Conservation (phyloP, 306 rosid species). For the Fagus sylvatica region DNA sequence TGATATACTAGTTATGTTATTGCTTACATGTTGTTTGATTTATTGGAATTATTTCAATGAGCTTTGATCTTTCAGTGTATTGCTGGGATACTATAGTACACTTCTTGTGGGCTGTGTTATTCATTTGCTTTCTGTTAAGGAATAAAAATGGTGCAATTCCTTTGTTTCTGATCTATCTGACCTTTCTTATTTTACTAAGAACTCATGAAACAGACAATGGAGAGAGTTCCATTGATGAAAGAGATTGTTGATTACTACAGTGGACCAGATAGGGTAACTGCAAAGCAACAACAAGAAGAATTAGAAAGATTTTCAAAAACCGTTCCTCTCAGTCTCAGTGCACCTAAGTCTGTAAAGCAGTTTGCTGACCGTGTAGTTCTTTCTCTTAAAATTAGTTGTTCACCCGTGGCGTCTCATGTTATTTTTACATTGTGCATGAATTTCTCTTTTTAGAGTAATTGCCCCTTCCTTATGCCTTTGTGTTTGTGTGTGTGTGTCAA, state of each 20-base stretch:
- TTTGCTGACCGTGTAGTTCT: constrained; percentile 77
- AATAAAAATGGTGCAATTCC: neutral
- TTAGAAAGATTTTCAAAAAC: constrained; percentile 80
- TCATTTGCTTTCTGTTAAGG: neutral
- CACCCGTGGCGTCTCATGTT: constrained; percentile 6
- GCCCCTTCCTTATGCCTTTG: constrained; percentile 15
- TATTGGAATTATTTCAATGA: neutral
- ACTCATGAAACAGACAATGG: constrained; percentile 74
- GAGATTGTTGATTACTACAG: constrained; percentile 84
- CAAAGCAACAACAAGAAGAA: constrained; percentile 73
- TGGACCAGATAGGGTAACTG: constrained; percentile 88
- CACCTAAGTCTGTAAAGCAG: constrained; percentile 70
- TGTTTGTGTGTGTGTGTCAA: neutral
- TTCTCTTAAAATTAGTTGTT: constrained; percentile 77
- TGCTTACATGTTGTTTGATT: neutral
- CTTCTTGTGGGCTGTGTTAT: neutral
- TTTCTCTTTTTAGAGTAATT: constrained; percentile 8
- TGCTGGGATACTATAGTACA: neutral
- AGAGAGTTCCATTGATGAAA: constrained; percentile 71
- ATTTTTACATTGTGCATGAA: constrained; percentile 5
- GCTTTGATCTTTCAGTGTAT: neutral
- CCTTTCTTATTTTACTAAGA: constrained; percentile 44
- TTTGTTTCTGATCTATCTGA: constrained; percentile 27
- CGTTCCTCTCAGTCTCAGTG: constrained; percentile 59
- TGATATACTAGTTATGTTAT: neutral